Evolutionary conservation across 2,329 filamentous ascomycete genomes (phyloP), one percentile per base, ranked within the genome.

Genomic region (Botrytis porri): DNA sequence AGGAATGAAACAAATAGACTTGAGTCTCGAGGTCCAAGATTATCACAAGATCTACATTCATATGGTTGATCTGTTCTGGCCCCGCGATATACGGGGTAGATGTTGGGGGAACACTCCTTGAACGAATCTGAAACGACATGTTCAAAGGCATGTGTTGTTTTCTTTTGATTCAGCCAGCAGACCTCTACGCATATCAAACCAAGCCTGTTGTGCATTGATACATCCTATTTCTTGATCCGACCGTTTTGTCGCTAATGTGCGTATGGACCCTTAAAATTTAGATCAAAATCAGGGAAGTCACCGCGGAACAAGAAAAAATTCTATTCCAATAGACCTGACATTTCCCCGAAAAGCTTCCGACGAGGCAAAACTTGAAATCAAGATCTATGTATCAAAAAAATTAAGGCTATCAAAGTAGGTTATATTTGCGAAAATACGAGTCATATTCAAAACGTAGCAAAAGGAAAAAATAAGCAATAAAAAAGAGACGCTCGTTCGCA

Each of bases 41-140:
- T n/a, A 67, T 67, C 64, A 67, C 64, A 54, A 67, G 64, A 67
- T 67, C 64, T 67, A 39, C 22, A 39, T 67, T 54, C 45, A 54
- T 67, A 25, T 66, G 45, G 64, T 35, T 66, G 22, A 14, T 32
- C 43, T 37, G n/a, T n/a, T 63, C 25, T 63, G 37, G 43, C 14
- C 22, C 43, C 43, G 29, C 41, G 29, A 65, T 8, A 48, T 48
- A 65, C 43, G 29, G 63, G 45, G 63, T 48, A 65, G 45, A 66
- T 54, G 54, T 66, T 66, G 43, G 45, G 45, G 63, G 63, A 51
- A 66, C 32, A 29, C 45, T 39, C 16, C 45, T 29, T 39, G 10
- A 39, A 29, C 61, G 37, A 43, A 20, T 63, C 61, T 67, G 64
- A 67, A 54, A 67, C 64, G 35, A 20, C 35, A 67, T 66, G 41